Evolutionary conservation across 2,329 filamentous ascomycete species (phyloP).

Genomic region (Lasiodiplodia theobromae): DNA sequence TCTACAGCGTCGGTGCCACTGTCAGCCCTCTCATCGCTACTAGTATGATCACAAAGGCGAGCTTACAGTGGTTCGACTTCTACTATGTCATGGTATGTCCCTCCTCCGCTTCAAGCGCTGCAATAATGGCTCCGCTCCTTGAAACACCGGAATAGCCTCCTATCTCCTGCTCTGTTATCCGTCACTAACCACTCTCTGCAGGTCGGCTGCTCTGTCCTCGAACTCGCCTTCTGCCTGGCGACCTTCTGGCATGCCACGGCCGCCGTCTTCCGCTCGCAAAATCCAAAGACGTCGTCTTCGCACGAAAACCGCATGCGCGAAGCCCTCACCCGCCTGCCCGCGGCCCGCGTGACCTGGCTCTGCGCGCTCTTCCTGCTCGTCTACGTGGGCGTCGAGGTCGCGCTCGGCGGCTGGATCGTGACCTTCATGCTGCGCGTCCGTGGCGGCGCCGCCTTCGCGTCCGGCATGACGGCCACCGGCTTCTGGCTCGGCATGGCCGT

Average conservation of each 20-base stretch:
- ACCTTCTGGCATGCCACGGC: constrained; percentile 72
- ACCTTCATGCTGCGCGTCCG: constrained; percentile 86
- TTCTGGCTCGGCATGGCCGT: constrained; percentile 86
- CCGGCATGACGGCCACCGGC: constrained; percentile 77
- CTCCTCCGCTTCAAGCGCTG: background rate
- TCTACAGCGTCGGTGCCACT: constrained; percentile 75
- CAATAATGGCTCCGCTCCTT: too few relatives aligned
- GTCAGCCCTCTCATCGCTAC: constrained; percentile 75
- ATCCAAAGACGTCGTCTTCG: constrained; percentile 52
- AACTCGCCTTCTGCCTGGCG: constrained; percentile 58
- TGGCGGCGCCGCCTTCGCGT: constrained; percentile 70
- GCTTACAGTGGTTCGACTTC: constrained; percentile 73
- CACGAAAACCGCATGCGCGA: constrained; percentile 58
- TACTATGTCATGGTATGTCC: constrained; percentile 75
- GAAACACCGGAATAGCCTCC: background rate
- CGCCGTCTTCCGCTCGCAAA: constrained; percentile 61
- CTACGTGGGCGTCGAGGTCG: constrained; percentile 81
- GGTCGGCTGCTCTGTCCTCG: constrained; percentile 64
- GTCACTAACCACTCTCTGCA: constrained; percentile 30
- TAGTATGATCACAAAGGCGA: constrained; percentile 70
- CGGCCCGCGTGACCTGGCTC: constrained; percentile 72
- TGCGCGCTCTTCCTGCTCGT: constrained; percentile 75
- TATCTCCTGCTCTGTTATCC: background rate
- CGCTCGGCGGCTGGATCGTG: constrained; percentile 80
- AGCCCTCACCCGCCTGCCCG: constrained; percentile 55